phyloP scores from a whole-genome alignment of 768 basidiomycete genomes.

The Boletus pseudo-olivaceus region DNA sequence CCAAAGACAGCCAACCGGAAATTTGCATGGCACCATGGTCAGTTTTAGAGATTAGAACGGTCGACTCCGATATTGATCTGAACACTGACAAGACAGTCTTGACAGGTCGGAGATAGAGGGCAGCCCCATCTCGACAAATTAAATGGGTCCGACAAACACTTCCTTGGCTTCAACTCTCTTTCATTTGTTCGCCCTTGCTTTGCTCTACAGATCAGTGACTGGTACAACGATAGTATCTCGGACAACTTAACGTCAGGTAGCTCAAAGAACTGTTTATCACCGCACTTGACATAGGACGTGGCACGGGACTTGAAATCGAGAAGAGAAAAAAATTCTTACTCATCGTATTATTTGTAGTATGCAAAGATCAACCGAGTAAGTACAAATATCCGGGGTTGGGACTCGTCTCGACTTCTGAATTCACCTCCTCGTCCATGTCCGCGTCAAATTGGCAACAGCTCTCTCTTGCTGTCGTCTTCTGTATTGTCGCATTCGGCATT shows the following conservation, averaged over 20 bases:
- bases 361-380: neutral
- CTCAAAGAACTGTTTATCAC: neutral
- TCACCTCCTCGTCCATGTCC: neutral
- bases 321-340: neutral
- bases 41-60: too few species aligned
- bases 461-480: conserved; percentile 11
- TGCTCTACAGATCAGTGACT: neutral
- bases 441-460: conserved; percentile 8
- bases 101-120: too few species aligned
- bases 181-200: neutral
- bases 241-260: neutral
- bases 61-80: neutral
- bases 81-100: too few species aligned
- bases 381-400: conserved; percentile 2
- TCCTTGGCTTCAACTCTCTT: too few species aligned
- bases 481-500: conserved; percentile 2
- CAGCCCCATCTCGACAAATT: too few species aligned
- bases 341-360: neutral
- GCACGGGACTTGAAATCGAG: neutral
- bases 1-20: conserved; percentile 3
- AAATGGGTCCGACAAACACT: neutral
- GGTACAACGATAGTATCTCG: neutral
- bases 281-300: neutral
- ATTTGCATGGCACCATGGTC: neutral
- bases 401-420: too few species aligned